phyloP scores from a whole-genome alignment of 441 rosid genomes.

The Pelargonium australe region DNA sequence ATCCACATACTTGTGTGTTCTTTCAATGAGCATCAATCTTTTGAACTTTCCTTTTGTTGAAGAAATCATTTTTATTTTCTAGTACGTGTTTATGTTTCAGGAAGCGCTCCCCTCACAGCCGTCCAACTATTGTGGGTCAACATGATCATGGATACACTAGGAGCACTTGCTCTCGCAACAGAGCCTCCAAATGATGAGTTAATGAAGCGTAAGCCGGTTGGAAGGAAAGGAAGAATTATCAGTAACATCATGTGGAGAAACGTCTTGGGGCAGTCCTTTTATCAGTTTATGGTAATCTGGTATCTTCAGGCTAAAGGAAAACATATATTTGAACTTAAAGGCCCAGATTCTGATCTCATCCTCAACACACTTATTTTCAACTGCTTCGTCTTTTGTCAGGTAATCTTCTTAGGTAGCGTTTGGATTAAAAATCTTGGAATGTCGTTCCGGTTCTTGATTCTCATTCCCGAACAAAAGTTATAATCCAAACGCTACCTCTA shows the following conservation, averaged over 20 bases:
- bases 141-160: conserved; percentile 71
- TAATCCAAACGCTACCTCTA: too few species aligned
- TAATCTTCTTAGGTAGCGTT: conserved; percentile 16
- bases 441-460: too few species aligned
- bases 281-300: conserved; percentile 54
- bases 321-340: conserved; percentile 33
- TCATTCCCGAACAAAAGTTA: too few species aligned
- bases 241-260: conserved; percentile 72
- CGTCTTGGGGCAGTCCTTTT: conserved; percentile 53
- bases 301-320: conserved; percentile 52
- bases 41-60: too few species aligned
- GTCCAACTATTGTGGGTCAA: conserved; percentile 74
- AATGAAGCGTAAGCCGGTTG: conserved; percentile 54
- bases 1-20: neutral
- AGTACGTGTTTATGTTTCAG: conserved; percentile 26
- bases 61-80: conserved; percentile 2
- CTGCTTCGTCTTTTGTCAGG: conserved; percentile 79
- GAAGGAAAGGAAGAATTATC: conserved; percentile 54
- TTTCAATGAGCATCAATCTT: too few species aligned
- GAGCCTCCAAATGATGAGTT: conserved; percentile 54
- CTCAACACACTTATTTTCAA: conserved; percentile 65
- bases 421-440: too few species aligned
- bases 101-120: conserved; percentile 60
- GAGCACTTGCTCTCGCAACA: conserved; percentile 62
- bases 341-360: conserved; percentile 39